Percentiles rank a stretch among this genome's conserved stretches.
phyloP scores from a whole-genome alignment of 2,329 filamentous ascomycete species.

The Meredithiella fracta region DNA sequence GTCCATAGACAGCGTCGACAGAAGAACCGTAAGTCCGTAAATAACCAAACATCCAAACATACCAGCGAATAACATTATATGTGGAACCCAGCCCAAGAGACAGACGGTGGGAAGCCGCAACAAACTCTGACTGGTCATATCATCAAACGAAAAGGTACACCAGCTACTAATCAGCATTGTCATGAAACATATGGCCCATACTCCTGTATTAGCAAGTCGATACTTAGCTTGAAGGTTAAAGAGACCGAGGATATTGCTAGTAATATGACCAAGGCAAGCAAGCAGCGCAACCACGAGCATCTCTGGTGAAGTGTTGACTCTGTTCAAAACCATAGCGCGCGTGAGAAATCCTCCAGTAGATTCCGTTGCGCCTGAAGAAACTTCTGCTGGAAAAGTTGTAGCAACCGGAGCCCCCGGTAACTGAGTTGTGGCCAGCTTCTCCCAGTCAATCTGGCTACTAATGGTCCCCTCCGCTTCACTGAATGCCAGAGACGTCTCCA shows the following conservation, averaged over 20 bases:
- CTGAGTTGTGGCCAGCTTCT: conserved; percentile 36
- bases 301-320: conserved; percentile 79
- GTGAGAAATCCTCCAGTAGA: conserved; percentile 24
- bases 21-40: conserved; percentile 56
- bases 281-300: conserved; percentile 73
- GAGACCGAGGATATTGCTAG: conserved; percentile 67
- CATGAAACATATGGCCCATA: conserved; percentile 90
- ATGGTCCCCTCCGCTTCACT: conserved; percentile 86
- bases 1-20: conserved; percentile 40
- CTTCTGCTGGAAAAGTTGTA: conserved; percentile 15
- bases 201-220: conserved; percentile 69
- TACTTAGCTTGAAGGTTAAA: conserved; percentile 63
- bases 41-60: conserved; percentile 62
- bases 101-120: conserved; percentile 86
- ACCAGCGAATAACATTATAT: conserved; percentile 69
- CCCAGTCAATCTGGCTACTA: conserved; percentile 60
- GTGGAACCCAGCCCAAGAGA: conserved; percentile 86
- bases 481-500: conserved; percentile 91
- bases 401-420: conserved; percentile 23
- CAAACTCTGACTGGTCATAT: conserved; percentile 46
- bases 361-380: conserved; percentile 16
- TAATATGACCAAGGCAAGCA: conserved; percentile 77
- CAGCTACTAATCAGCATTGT: conserved; percentile 65
- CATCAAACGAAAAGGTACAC: conserved; percentile 41
- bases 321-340: conserved; percentile 52